Evolutionary conservation across 2,329 filamentous ascomycete species (phyloP), one percentile per base, ranked within the genome.

Genomic region (Ascochyta fabae): DNA sequence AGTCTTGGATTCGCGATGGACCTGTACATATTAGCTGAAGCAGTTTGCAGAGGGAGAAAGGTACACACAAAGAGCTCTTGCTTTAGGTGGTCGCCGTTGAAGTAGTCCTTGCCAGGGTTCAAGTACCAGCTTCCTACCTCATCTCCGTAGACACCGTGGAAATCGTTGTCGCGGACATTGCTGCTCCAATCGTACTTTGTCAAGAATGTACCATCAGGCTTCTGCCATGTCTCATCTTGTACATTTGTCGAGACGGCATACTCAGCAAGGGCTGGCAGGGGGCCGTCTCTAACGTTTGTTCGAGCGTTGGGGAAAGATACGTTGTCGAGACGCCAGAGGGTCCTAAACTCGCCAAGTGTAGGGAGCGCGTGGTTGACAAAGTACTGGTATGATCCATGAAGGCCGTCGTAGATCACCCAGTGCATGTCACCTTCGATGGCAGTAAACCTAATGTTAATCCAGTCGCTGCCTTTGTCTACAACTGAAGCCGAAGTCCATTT

Each of bases 371-470:
- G 78, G 62, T 84, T 83, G 54, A 83, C 79, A 46, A 83, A 81
- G 68, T 84, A 84, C 51, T 83, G 81, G 60, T 84, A 83, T n/a
- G 81, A 80, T n/a, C 81, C 81, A 2, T 78, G 70, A 1, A 83
- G 76, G 15, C 77, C 75, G 3, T 79, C 73, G 58, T 79, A 77
- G 52, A 84, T 79, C 10, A 84, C 78, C 80, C 81, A 84, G 57
- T 84, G 81, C 52, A 83, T 76, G 48, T 83, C 80, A 6, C 79
- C 80, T 61, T 81, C 80, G 1, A 55, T 65, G 0, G 81, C 77
- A 3, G 70, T 76, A 64, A 83, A 83, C 26, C 74, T 71, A 48
- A 84, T 71, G 57, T 84, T 81, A 57, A 83, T 77, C 67, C 77
- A 82, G 42, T 80, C 70, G 15, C 58, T 65, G 3, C 74, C 78